Base-by-base conservation (phyloP, 2,329 filamentous ascomycete genomes). In the Hortaea werneckii region DNA sequence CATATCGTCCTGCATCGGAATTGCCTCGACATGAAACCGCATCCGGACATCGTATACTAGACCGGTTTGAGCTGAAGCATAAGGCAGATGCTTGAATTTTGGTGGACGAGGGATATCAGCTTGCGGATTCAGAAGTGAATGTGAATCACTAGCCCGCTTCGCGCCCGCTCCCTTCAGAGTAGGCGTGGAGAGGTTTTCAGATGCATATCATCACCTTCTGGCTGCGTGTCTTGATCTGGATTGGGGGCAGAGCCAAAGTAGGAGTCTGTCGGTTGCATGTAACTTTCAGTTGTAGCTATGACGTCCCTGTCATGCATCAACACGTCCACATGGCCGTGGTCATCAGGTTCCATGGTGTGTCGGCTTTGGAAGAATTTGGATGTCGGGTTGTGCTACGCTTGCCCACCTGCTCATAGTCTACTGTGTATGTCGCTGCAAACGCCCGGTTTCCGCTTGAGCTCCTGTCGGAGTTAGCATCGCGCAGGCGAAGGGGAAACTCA, bases 21-120 rank as follows among this genome's bases (percentile, higher is more conserved):
- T 68, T 3, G 74, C 70, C 61, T 95, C 94, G 45, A 88, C 85
- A 63, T 98, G 92, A 50, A 94, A 84, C 50, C 92, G 87, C 92
- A 98, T 98, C 29, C 90, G 80, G 47, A 87, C 82, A 68, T 98
- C 92, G 62, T 96, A 98, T 54, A 75, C 69, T 2, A 75, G 59
- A 0, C 72, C 72, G 6, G 71, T 72, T 49, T 61, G 61, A 3
- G 55, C 54, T 0, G 62, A 64, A 3, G 61, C 54, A 46, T 69
- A 67, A 1, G 66, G 65, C 8, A 68, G 52, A 2, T 52, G 44
- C n/a, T 57, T 44, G 46, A 63, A 69, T 45, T 63, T 67, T 27
- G 60, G 50, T 13, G 56, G 58, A 27, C 52, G 52, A 2, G 60
- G 60, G 6, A 44, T 50, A 44, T 61, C 58, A 34, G 54, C 48